Conservation (phyloP, 768 basidiomycete species). For the Mycena metata region DNA sequence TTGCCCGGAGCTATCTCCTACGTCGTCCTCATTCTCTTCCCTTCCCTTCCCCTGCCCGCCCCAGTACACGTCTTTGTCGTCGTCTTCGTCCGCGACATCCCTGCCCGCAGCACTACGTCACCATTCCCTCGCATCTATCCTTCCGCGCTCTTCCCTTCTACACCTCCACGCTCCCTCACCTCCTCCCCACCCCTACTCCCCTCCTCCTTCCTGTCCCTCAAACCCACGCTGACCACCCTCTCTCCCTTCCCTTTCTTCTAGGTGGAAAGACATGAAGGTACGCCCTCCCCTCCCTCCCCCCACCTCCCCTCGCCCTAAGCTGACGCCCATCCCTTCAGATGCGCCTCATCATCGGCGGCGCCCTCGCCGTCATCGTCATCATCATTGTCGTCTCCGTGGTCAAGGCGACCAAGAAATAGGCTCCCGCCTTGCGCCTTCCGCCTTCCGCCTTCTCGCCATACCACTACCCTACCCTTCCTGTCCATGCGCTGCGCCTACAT, state of each 20-base stretch:
- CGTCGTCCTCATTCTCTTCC: too few relatives aligned
- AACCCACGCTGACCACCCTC: background rate
- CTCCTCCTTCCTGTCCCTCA: background rate
- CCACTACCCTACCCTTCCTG: background rate
- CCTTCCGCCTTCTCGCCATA: too few relatives aligned
- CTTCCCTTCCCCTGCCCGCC: too few relatives aligned
- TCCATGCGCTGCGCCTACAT: too few relatives aligned
- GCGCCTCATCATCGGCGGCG: conserved; percentile 95
- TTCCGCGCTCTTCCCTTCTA: background rate
- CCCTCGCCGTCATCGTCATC: conserved; percentile 90
- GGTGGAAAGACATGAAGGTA: conserved; percentile 99
- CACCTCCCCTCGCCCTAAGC: conserved; percentile 29
- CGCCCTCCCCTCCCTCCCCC: conserved; percentile 39
- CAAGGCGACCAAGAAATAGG: conserved; percentile 69
- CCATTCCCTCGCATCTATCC: too few relatives aligned
- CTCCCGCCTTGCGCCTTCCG: too few relatives aligned
- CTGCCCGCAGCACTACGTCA: too few relatives aligned
- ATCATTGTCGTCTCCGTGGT: conserved; percentile 97
- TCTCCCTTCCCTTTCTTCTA: conserved; percentile 43
- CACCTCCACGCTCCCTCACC: background rate
- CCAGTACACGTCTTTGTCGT: too few relatives aligned
- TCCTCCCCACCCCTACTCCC: background rate
- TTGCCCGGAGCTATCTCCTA: too few relatives aligned
- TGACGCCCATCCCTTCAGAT: conserved; percentile 70
- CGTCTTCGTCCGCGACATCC: too few relatives aligned